Conservation (phyloP, 257 asterid genomes). For the Lycium ferocissimum region DNA sequence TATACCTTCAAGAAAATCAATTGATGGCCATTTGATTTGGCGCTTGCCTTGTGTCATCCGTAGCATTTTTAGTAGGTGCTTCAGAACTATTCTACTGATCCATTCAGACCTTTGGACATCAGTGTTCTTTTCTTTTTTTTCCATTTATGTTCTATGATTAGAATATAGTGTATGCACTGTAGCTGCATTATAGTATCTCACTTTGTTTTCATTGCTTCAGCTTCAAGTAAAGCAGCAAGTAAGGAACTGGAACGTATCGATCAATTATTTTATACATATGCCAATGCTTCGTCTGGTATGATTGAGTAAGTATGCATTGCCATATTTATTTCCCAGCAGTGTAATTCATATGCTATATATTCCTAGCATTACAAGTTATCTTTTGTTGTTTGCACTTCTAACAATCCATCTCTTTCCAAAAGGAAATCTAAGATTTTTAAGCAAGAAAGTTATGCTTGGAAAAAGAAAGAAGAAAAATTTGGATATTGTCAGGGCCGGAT, state of each 20-base stretch:
- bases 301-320: constrained; percentile 68
- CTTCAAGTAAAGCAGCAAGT: constrained; percentile 70
- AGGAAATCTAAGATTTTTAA: background rate
- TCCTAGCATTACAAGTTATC: background rate
- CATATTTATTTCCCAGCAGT: background rate
- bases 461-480: background rate
- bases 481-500: constrained; percentile 1
- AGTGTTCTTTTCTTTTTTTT: background rate
- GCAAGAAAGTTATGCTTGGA: constrained; percentile 11
- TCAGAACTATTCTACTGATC: background rate
- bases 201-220: constrained; percentile 45
- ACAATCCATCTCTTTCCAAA: background rate
- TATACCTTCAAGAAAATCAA: constrained; percentile 5
- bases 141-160: background rate
- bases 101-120: background rate
- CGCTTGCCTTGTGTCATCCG: background rate
- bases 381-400: background rate
- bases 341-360: background rate
- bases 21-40: background rate
- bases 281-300: constrained; percentile 50
- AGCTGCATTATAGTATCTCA: constrained; percentile 1
- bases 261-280: constrained; percentile 65
- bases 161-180: constrained; percentile 6
- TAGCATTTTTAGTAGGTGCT: background rate
- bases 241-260: constrained; percentile 72